Evolutionary conservation across 1,139 yeast species (phyloP).

Genomic region (Scheffersomyces lignicola): DNA sequence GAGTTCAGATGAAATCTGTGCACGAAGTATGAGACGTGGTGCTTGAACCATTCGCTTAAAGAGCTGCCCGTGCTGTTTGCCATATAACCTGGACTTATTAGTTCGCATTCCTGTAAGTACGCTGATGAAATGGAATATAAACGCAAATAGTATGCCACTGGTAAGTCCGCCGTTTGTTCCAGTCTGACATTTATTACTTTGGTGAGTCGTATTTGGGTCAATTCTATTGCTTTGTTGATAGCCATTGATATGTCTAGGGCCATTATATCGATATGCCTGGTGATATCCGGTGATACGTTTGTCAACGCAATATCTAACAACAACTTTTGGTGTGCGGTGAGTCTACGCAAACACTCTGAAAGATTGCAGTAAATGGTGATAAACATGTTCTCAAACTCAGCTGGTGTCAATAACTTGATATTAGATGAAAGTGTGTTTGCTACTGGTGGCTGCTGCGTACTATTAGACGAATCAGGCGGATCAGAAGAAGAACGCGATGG

Average conservation of each 20-base stretch:
- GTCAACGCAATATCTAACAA: constrained; percentile 73
- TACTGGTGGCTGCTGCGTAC: constrained; percentile 6
- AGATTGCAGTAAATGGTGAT: constrained; percentile 60
- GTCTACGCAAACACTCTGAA: constrained; percentile 70
- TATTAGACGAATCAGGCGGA: constrained; percentile 21
- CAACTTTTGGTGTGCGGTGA: constrained; percentile 76
- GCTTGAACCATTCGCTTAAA: constrained; percentile 65
- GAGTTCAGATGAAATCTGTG: constrained; percentile 57
- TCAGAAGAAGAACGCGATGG: constrained; percentile 34
- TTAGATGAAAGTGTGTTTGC: constrained; percentile 41
- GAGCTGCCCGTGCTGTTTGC: constrained; percentile 50
- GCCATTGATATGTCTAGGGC: constrained; percentile 65
- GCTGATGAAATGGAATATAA: constrained; percentile 67
- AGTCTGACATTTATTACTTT: constrained; percentile 78
- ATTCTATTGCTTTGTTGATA: constrained; percentile 65
- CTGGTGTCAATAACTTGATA: constrained; percentile 64
- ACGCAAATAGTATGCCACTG: constrained; percentile 57
- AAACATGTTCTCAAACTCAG: constrained; percentile 75
- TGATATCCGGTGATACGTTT: constrained; percentile 33
- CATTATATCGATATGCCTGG: constrained; percentile 41
- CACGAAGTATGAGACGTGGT: constrained; percentile 64
- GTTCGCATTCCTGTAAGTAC: constrained; percentile 82
- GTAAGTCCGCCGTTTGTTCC: constrained; percentile 62
- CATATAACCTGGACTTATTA: constrained; percentile 71
- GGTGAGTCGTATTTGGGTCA: constrained; percentile 75